These are phyloP conservation scores for Intubia oerlemansii DNA, from an alignment of 2,329 filamentous ascomycete species.

Conservation along the genomic window DNA sequence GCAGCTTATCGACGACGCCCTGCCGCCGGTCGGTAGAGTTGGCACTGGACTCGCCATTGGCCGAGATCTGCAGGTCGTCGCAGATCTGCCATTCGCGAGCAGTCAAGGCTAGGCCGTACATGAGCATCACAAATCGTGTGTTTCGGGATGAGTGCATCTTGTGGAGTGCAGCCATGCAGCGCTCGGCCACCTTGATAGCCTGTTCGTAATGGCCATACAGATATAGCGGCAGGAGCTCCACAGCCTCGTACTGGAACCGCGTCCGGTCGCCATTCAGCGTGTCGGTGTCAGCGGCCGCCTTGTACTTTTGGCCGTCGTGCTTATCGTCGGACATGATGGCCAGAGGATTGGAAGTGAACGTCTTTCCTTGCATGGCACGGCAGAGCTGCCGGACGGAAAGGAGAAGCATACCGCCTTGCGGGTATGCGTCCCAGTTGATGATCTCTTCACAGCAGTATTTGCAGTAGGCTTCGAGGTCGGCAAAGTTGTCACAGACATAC, in stretches of 20 bases:
- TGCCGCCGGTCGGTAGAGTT: background rate
- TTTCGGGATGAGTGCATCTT: constrained; percentile 39
- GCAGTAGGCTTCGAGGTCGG: constrained; percentile 49
- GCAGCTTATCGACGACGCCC: constrained; percentile 25
- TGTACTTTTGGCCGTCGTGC: constrained; percentile 37
- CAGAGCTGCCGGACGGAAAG: constrained; percentile 43
- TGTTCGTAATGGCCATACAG: constrained; percentile 40
- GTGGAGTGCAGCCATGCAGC: constrained; percentile 23
- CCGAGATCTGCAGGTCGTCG: too few species aligned
- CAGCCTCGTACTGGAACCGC: constrained; percentile 44
- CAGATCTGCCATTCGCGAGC: too few species aligned
- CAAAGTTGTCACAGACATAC: constrained; percentile 46
- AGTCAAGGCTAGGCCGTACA: constrained; percentile 33
- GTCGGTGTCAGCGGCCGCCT: constrained; percentile 31
- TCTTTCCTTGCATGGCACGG: constrained; percentile 57
- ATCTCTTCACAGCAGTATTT: constrained; percentile 55
- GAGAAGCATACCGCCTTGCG: constrained; percentile 48
- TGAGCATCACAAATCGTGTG: constrained; percentile 33
- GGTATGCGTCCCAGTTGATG: constrained; percentile 48
- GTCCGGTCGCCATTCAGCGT: constrained; percentile 40
- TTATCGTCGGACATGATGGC: constrained; percentile 46
- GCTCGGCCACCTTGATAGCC: constrained; percentile 33
- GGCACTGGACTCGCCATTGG: too few species aligned
- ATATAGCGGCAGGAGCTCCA: constrained; percentile 40
- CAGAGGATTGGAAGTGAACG: constrained; percentile 24